Evolutionary conservation across 23 red algal species (phyloP).

Genomic region (Pyropia haitanensis): DNA sequence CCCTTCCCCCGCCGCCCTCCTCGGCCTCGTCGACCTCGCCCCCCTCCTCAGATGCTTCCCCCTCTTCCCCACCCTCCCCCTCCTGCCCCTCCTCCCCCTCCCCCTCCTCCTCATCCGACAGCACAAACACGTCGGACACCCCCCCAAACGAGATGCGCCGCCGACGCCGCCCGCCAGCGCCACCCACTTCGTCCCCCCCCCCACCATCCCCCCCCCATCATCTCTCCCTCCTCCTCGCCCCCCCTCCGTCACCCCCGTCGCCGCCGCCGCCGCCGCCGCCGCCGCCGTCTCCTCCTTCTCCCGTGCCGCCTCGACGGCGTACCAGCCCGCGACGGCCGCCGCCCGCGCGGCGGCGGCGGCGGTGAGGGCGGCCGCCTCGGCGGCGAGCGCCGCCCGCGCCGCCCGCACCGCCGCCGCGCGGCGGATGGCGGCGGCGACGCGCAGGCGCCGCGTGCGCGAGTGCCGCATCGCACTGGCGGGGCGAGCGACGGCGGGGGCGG

Average conservation of each 20-base stretch:
- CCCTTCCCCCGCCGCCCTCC: slow-evolving; percentile 10
- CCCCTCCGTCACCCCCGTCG: not conserved
- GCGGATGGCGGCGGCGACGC: not conserved
- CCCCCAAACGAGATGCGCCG: slow-evolving; percentile 15
- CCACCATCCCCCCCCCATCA: slow-evolving; percentile 22
- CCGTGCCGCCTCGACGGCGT: slow-evolving; percentile 5
- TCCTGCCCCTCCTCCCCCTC: slow-evolving; percentile 12
- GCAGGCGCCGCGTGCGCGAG: not conserved
- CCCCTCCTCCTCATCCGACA: slow-evolving; percentile 17
- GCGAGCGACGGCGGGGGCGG: slow-evolving; percentile 2
- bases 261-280: not conserved
- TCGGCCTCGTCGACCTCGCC: slow-evolving; percentile 4
- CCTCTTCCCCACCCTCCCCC: slow-evolving; percentile 3
- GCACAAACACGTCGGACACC: slow-evolving; percentile 14
- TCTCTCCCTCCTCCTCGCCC: slow-evolving; percentile 10
- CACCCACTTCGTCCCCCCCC: not conserved
- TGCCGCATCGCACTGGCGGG: not conserved
- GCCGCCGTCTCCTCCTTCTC: not conserved
- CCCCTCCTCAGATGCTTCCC: slow-evolving; percentile 7
- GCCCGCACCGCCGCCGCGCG: not conserved
- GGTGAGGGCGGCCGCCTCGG: not conserved
- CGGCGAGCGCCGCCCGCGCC: not conserved
- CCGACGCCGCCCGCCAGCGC: not conserved
- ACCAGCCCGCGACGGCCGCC: not conserved
- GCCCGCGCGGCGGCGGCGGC: not conserved